Percentiles rank a stretch among this genome's conserved stretches.
These are phyloP conservation scores for Geosmithia flava DNA, from an alignment of 2,329 filamentous ascomycete genomes.

Conservation along the genomic window DNA sequence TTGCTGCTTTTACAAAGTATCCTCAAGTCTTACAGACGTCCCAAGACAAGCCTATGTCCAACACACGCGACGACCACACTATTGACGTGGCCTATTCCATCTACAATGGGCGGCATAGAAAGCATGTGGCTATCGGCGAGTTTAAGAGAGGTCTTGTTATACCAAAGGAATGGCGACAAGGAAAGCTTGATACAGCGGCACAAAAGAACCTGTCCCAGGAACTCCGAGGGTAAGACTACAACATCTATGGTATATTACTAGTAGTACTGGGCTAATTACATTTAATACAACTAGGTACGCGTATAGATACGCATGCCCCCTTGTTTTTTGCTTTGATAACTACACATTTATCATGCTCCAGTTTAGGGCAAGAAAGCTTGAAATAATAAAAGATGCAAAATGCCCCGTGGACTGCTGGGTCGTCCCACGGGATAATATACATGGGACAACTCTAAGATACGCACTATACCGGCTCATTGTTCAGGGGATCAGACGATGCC, in stretches of 20 bases:
- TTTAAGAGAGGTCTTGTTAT: background rate
- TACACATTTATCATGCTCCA: background rate
- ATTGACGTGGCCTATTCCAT: background rate
- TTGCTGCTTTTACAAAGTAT: background rate
- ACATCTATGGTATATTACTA: background rate
- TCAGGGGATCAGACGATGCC: background rate
- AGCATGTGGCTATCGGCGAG: background rate
- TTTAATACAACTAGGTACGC: background rate
- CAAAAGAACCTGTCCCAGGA: background rate
- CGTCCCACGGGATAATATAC: background rate
- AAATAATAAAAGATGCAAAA: background rate
- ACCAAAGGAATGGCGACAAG: background rate
- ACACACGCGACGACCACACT: background rate
- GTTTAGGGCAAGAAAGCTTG: background rate
- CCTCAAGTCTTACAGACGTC: background rate
- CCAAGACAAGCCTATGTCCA: background rate
- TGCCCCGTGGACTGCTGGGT: background rate
- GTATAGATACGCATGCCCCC: background rate
- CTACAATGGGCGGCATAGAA: background rate
- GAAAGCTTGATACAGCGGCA: background rate
- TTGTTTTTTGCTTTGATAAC: background rate
- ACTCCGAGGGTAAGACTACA: background rate
- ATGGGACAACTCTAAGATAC: background rate
- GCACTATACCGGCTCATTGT: background rate
- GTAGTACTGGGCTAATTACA: background rate